Evolutionary conservation across 2,329 filamentous ascomycete species (phyloP).

Genomic region (Exophiala xenobiotica): DNA sequence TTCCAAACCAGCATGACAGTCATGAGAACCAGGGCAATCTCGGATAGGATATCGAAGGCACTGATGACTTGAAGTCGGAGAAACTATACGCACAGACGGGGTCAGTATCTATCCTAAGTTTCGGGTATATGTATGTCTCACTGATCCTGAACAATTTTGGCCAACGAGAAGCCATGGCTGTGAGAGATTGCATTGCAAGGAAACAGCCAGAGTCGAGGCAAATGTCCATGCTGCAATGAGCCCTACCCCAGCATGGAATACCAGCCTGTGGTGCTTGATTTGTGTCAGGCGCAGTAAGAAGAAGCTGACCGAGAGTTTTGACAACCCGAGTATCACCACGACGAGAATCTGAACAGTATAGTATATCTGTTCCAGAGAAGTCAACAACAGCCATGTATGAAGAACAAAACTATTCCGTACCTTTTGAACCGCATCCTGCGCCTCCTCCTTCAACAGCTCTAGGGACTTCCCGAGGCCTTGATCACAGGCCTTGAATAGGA

Average conservation of each 20-base stretch:
- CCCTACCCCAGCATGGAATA: slow-evolving; percentile 20
- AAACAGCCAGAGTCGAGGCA: slow-evolving; percentile 26
- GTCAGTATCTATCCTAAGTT: too few relatives aligned
- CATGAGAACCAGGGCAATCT: slow-evolving; percentile 36
- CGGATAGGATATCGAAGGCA: slow-evolving; percentile 38
- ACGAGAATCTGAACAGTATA: slow-evolving; percentile 34
- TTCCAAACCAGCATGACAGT: slow-evolving; percentile 34
- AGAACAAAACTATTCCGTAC: too few relatives aligned
- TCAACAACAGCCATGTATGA: neutral
- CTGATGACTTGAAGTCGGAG: slow-evolving; percentile 36
- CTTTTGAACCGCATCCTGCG: slow-evolving; percentile 23
- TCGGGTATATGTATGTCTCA: slow-evolving; percentile 16
- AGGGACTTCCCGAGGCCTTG: slow-evolving; percentile 38
- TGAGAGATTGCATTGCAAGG: slow-evolving; percentile 33
- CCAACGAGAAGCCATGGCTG: slow-evolving; percentile 30
- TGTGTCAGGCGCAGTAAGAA: slow-evolving; percentile 29
- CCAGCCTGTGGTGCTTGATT: slow-evolving; percentile 16
- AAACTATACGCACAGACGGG: neutral
- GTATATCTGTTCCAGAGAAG: slow-evolving; percentile 21
- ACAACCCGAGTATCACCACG: slow-evolving; percentile 31
- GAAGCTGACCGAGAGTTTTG: slow-evolving; percentile 32
- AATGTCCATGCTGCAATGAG: slow-evolving; percentile 29
- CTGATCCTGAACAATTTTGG: slow-evolving; percentile 29
- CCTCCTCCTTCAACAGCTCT: slow-evolving; percentile 24
- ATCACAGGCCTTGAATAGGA: slow-evolving; percentile 36